Conservation (phyloP, 129 eudicot species). For the Arctium lappa region DNA sequence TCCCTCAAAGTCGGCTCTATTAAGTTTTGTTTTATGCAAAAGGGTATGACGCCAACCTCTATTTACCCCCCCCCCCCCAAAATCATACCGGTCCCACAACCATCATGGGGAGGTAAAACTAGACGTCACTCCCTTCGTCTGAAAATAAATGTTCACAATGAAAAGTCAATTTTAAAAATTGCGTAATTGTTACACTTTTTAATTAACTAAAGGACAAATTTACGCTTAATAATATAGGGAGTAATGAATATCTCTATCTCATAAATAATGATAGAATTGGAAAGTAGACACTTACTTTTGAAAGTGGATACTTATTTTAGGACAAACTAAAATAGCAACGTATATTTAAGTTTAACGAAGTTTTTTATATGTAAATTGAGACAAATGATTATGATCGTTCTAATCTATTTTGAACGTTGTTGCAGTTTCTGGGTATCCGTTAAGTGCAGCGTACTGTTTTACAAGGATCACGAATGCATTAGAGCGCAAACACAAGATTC, state of each 20-base stretch:
- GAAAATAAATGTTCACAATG: no score
- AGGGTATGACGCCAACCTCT: no score
- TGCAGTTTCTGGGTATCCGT: slow-evolving; percentile 88
- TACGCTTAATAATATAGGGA: background rate
- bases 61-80: no score
- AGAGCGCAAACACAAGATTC: slow-evolving; percentile 67
- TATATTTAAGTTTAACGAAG: background rate
- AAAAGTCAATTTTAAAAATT: no score
- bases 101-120: no score
- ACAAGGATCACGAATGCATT: slow-evolving; percentile 58
- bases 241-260: no score
- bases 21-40: no score
- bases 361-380: background rate
- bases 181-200: no score
- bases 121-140: no score
- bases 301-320: background rate
- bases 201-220: background rate
- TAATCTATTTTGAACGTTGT: background rate
- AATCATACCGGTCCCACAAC: no score
- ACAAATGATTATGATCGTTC: background rate
- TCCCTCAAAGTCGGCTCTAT: background rate
- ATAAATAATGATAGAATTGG: background rate
- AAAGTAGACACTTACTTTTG: background rate
- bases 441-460: slow-evolving; percentile 90
- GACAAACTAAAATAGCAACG: background rate